These are phyloP conservation scores for Notholithocarpus densiflorus DNA, from an alignment of 306 rosid genomes.

Conservation along the genomic window DNA sequence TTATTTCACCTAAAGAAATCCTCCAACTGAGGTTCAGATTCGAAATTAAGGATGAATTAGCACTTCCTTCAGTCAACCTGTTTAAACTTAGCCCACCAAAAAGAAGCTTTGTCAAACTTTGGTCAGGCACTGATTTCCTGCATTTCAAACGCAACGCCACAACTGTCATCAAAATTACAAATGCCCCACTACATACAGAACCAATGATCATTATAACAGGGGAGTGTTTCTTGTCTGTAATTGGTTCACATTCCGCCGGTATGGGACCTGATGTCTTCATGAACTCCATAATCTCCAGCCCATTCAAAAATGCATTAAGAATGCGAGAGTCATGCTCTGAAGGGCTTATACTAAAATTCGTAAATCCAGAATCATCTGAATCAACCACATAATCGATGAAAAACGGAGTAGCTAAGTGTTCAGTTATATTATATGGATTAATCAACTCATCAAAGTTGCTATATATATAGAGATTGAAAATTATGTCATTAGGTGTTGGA, in stretches of 20 bases:
- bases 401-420: not conserved
- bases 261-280: not conserved
- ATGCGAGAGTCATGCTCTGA: fast-evolving
- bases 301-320: slow-evolving; percentile 28
- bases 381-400: slow-evolving; percentile 31
- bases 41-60: slow-evolving; percentile 24
- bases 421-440: fast-evolving
- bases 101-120: slow-evolving; percentile 5
- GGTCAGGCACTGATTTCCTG: slow-evolving; percentile 10
- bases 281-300: slow-evolving; percentile 44
- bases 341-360: slow-evolving; percentile 9
- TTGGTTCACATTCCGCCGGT: not conserved
- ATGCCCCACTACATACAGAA: slow-evolving; percentile 24
- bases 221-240: not conserved
- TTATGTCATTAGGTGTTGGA: too few species aligned
- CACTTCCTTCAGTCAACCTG: slow-evolving; percentile 15
- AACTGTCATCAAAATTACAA: slow-evolving; percentile 9
- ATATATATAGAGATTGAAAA: not conserved
- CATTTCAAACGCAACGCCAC: slow-evolving; percentile 21
- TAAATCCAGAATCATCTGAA: slow-evolving; percentile 21
- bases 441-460: fast-evolving
- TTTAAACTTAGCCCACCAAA: slow-evolving; percentile 29
- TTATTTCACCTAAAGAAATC: slow-evolving; percentile 33
- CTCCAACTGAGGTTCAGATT: slow-evolving; percentile 38
- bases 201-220: slow-evolving; percentile 18